These are phyloP conservation scores for Coriaria nepalensis DNA, from an alignment of 306 rosid genomes.

Conservation along the genomic window DNA sequence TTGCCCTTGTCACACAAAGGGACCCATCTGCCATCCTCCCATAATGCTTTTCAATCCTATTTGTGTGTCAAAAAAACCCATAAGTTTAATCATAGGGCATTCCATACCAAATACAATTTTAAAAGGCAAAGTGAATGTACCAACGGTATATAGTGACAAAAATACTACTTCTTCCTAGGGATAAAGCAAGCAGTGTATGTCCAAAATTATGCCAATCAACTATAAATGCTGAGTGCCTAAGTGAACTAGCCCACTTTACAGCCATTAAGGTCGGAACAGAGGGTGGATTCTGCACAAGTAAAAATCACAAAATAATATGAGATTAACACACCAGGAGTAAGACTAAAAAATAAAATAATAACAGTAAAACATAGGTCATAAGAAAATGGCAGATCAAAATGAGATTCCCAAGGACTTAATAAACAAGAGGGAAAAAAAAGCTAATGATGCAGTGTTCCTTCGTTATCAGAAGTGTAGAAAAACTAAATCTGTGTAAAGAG, in stretches of 20 bases:
- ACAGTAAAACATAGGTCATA: background rate
- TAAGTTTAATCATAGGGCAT: too few relatives aligned
- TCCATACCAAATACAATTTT: background rate
- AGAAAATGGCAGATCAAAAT: too few relatives aligned
- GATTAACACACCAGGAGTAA: background rate
- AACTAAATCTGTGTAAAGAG: too few relatives aligned
- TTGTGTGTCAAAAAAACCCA: too few relatives aligned
- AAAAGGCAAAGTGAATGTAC: slow-evolving; percentile 34
- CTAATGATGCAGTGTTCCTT: background rate
- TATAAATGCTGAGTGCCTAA: slow-evolving; percentile 62
- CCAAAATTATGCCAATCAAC: slow-evolving; percentile 99
- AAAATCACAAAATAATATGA: slow-evolving; percentile 6
- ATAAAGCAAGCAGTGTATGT: slow-evolving; percentile 67
- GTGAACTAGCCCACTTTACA: slow-evolving; percentile 86
- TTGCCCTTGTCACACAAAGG: slow-evolving; percentile 82
- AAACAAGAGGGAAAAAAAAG: too few relatives aligned
- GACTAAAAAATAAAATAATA: background rate
- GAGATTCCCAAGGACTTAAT: too few relatives aligned
- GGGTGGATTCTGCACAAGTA: slow-evolving; percentile 80
- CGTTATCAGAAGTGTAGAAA: too few relatives aligned
- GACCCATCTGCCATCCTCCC: slow-evolving; percentile 94
- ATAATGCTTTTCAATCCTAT: slow-evolving; percentile 76
- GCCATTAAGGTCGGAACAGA: slow-evolving; percentile 87
- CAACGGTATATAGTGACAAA: slow-evolving; percentile 71
- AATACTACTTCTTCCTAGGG: slow-evolving; percentile 77